Evolutionary conservation across 805 yeast species (phyloP), one percentile per base, ranked within the genome.

Genomic region (Teunomyces kruisii): DNA sequence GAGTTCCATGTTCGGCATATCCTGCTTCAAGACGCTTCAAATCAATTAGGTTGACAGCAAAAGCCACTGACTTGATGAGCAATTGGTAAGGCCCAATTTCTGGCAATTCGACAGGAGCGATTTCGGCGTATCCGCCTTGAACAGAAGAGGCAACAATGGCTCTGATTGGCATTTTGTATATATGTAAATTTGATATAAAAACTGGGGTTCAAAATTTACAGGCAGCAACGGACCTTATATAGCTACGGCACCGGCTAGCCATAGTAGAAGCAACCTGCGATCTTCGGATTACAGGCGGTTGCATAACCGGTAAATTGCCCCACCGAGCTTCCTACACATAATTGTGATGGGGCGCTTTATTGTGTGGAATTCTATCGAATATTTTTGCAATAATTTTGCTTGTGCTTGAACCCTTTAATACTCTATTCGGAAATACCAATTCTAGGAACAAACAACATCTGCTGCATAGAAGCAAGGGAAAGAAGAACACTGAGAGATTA

Each of bases 1-100:
- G 68, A 24, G 69, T 56, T 22, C 83, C 86, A 26, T 72, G 61
- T 6, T 52, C 61, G 16, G 81, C 79, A 46, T 64, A 52, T 6
- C 67, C 54, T 39, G 43, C 57, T 3, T 56, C 69, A 35, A 74
- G 58, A 53, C 82, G 86, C 54, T 82, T 83, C 84, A 84, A 83
- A 57, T 85, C 91, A 6, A 85, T 78, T 33, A 89, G 90, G 55
- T 85, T 85, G 32, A 76, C 70, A 2, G 85, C 87, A 44, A 62
- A 75, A 8, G 86, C 81, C 15, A 62, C 60, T 6, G 79, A 69
- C 56, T 79, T 74, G 44, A 85, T 61, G 9, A 82, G 60, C 12
- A 83, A 40, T 40, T 46, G 46, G 39, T 43, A 59, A 24, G 61
- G 63, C 12, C 49, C 57, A 32, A 76, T 63, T 22, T 55, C 61